These are phyloP conservation scores for Globisporangium apiculatum DNA, from an alignment of 352 stramenopile species.

Conservation along the genomic window DNA sequence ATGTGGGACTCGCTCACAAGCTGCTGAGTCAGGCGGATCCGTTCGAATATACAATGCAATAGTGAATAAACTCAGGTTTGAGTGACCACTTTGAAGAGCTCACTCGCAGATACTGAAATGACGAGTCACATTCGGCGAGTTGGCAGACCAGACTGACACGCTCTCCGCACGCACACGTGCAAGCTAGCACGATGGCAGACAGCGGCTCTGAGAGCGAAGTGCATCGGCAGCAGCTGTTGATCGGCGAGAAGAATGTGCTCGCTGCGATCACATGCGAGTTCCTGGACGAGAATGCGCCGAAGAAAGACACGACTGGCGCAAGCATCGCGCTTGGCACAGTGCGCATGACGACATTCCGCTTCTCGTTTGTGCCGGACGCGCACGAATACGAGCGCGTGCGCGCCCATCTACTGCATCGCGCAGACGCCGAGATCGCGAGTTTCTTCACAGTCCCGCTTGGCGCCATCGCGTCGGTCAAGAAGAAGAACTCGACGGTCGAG, in stretches of 20 bases:
- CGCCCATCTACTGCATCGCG: slow-evolving; percentile 45
- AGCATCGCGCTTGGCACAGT: slow-evolving; percentile 61
- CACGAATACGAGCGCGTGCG: slow-evolving; percentile 46
- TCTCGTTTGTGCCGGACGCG: slow-evolving; percentile 70
- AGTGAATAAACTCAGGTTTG: not conserved
- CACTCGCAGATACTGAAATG: not conserved
- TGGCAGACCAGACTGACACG: not conserved
- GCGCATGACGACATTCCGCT: slow-evolving; percentile 82
- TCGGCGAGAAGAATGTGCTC: slow-evolving; percentile 72
- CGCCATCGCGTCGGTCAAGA: slow-evolving; percentile 68
- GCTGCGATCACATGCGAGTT: slow-evolving; percentile 70
- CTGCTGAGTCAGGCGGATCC: too few species aligned
- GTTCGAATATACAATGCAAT: too few species aligned
- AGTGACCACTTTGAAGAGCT: not conserved
- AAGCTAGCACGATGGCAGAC: slow-evolving; percentile 16
- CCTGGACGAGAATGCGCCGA: slow-evolving; percentile 47
- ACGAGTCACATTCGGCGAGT: too few species aligned
- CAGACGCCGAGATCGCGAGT: slow-evolving; percentile 57
- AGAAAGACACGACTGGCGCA: slow-evolving; percentile 50
- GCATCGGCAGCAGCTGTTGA: slow-evolving; percentile 37
- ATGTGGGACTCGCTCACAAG: too few species aligned
- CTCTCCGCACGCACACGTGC: not conserved
- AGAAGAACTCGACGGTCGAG: slow-evolving; percentile 73
- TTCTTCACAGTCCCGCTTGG: slow-evolving; percentile 75
- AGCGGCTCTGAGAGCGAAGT: slow-evolving; percentile 12